These are phyloP conservation scores for Candida piceae DNA, from an alignment of 805 yeast species.

Conservation along the genomic window DNA sequence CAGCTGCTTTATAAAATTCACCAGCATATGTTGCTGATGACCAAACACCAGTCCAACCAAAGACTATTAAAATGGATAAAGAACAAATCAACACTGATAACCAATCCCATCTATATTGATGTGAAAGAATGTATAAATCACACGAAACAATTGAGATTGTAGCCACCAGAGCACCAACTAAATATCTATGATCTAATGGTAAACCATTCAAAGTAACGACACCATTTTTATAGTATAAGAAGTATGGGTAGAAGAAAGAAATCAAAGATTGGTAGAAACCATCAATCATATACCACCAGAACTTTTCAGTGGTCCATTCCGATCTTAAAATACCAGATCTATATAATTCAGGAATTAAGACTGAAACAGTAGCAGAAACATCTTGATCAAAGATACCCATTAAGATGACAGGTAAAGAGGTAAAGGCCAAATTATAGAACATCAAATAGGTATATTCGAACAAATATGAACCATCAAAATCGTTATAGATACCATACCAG, in stretches of 20 bases:
- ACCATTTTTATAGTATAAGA: slow-evolving; percentile 39
- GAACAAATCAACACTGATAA: slow-evolving; percentile 49
- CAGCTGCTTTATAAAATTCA: slow-evolving; percentile 65
- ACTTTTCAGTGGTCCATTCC: slow-evolving; percentile 68
- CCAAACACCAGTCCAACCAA: slow-evolving; percentile 82
- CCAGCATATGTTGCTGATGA: slow-evolving; percentile 45
- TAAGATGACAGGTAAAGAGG: slow-evolving; percentile 75
- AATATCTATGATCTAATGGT: slow-evolving; percentile 63
- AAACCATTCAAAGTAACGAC: slow-evolving; percentile 41
- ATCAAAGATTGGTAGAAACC: slow-evolving; percentile 72
- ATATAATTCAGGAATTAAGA: slow-evolving; percentile 72
- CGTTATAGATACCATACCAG: slow-evolving; percentile 72
- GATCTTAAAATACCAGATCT: slow-evolving; percentile 63
- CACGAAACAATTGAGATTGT: slow-evolving; percentile 64
- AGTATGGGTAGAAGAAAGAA: slow-evolving; percentile 70
- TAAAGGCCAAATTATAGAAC: slow-evolving; percentile 79
- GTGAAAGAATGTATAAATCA: slow-evolving; percentile 58
- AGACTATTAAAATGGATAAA: slow-evolving; percentile 55
- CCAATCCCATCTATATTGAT: slow-evolving; percentile 83
- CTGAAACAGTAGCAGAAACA: slow-evolving; percentile 61
- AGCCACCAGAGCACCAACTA: slow-evolving; percentile 65
- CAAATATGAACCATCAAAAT: slow-evolving; percentile 76
- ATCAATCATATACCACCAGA: slow-evolving; percentile 70
- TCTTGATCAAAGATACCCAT: slow-evolving; percentile 80
- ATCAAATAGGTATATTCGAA: slow-evolving; percentile 74